Evolutionary conservation across 2,329 filamentous ascomycete genomes (phyloP).

Genomic region (Hypocreales sp.): DNA sequence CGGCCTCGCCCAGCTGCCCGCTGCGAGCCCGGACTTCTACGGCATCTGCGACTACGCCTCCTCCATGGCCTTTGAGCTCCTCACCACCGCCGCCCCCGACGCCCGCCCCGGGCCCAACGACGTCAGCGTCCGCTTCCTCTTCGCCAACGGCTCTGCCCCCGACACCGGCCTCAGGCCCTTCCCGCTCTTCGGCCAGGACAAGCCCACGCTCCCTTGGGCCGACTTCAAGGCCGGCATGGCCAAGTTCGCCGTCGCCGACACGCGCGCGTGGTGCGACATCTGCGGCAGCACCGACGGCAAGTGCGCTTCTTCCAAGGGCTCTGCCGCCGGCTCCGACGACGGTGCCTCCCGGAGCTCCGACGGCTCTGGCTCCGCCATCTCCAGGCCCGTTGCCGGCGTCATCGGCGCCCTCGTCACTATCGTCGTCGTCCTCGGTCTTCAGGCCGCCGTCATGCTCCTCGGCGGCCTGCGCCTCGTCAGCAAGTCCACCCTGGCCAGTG

Average conservation of each 20-base stretch:
- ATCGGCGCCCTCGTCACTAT: constrained; percentile 57
- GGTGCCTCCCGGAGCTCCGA: constrained; percentile 8
- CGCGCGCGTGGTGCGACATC: constrained; percentile 53
- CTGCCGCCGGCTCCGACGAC: constrained; percentile 9
- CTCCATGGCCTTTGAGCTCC: constrained; percentile 63
- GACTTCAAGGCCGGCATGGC: constrained; percentile 50
- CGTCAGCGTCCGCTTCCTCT: constrained; percentile 44
- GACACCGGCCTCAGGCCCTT: constrained; percentile 34
- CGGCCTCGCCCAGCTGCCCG: constrained; percentile 36
- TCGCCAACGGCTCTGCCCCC: constrained; percentile 41
- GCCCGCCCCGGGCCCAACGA: constrained; percentile 25
- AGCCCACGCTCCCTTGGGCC: constrained; percentile 46
- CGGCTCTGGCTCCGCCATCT: constrained; percentile 34
- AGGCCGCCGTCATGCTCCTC: constrained; percentile 25
- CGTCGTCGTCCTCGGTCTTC: constrained; percentile 28
- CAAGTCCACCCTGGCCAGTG: constrained; percentile 21
- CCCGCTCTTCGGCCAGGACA: constrained; percentile 43
- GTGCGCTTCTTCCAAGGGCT: constrained; percentile 32
- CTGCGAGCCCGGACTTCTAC: constrained; percentile 46
- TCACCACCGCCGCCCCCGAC: constrained; percentile 39
- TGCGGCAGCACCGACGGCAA: constrained; percentile 59
- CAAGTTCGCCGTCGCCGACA: constrained; percentile 50
- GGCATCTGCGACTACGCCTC: constrained; percentile 75
- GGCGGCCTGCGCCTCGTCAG: constrained; percentile 31
- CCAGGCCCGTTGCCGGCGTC: constrained; percentile 61